Percentiles rank a stretch among this genome's conserved stretches.
Conservation (phyloP, 164 flowering plant genomes). For the Warburgia ugandensis region DNA sequence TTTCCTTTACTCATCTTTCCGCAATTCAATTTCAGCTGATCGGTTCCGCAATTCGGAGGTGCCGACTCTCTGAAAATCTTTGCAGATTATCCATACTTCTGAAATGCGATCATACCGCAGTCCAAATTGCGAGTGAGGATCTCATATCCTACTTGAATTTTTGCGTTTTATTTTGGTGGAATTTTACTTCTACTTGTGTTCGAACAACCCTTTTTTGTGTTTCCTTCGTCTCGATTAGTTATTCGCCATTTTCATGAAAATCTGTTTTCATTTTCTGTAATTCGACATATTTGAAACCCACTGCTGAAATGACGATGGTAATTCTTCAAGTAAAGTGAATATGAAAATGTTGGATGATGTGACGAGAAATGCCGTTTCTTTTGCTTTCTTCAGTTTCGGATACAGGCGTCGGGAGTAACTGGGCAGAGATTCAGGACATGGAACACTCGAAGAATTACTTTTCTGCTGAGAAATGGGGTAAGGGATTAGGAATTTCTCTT, state of each 20-base stretch:
- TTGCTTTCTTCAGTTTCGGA: constrained; percentile 56
- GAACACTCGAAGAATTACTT: constrained; percentile 14
- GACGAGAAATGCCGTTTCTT: too few relatives aligned
- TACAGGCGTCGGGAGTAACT: constrained; percentile 60
- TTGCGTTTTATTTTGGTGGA: neutral
- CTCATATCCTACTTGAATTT: neutral
- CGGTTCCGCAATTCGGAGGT: constrained; percentile 52
- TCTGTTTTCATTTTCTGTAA: too few relatives aligned
- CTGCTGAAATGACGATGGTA: too few relatives aligned
- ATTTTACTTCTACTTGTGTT: neutral
- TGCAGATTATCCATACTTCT: constrained; percentile 52
- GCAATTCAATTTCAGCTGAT: constrained; percentile 48
- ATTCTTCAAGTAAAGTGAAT: too few relatives aligned
- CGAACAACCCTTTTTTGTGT: too few relatives aligned
- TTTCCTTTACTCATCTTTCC: too few relatives aligned
- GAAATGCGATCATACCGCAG: constrained; percentile 24
- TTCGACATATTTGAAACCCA: too few relatives aligned
- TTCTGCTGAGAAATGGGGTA: constrained; percentile 50
- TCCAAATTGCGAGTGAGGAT: constrained; percentile 39
- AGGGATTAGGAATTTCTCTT: too few relatives aligned
- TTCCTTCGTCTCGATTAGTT: too few relatives aligned
- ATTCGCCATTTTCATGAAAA: too few relatives aligned
- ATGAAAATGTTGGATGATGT: too few relatives aligned
- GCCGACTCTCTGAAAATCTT: constrained; percentile 47
- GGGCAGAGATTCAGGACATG: constrained; percentile 51